These are phyloP conservation scores for Spathaspora hagerdaliae DNA, from an alignment of 805 yeast genomes.

Conservation along the genomic window DNA sequence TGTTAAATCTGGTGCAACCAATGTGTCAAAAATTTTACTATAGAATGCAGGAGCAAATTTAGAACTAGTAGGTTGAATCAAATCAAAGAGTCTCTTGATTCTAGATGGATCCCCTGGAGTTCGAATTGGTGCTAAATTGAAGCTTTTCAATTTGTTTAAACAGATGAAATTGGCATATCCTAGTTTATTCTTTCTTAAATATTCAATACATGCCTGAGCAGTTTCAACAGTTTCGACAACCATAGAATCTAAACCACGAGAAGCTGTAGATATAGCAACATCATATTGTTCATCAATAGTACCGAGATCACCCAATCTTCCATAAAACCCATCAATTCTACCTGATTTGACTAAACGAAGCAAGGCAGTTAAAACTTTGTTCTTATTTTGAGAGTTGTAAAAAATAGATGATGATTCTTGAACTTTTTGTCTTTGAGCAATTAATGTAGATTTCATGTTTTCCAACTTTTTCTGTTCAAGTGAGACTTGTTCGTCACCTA, in stretches of 20 bases:
- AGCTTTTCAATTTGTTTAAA: constrained; percentile 65
- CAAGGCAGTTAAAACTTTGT: constrained; percentile 67
- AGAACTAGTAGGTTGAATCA: constrained; percentile 62
- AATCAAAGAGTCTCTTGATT: constrained; percentile 80
- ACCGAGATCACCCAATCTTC: constrained; percentile 91
- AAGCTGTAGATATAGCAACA: constrained; percentile 92
- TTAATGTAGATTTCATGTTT: constrained; percentile 51
- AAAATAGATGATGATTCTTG: constrained; percentile 63
- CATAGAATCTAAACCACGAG: constrained; percentile 85
- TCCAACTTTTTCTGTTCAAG: constrained; percentile 47
- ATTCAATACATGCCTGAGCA: constrained; percentile 65
- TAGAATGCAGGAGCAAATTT: constrained; percentile 85
- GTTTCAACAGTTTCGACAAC: constrained; percentile 78
- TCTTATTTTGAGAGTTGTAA: constrained; percentile 60
- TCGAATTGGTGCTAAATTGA: constrained; percentile 51
- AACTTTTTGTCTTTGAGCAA: constrained; percentile 54
- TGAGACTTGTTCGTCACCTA: constrained; percentile 56
- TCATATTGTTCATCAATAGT: constrained; percentile 84
- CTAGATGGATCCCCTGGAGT: constrained; percentile 64
- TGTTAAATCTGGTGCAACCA: constrained; percentile 73
- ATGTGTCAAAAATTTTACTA: constrained; percentile 79
- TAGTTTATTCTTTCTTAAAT: constrained; percentile 72
- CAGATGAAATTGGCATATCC: constrained; percentile 90
- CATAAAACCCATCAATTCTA: constrained; percentile 79
- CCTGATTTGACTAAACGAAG: constrained; percentile 72